Conservation (phyloP, 495 filamentous ascomycete genomes). For the Lindgomyces ingoldianus region DNA sequence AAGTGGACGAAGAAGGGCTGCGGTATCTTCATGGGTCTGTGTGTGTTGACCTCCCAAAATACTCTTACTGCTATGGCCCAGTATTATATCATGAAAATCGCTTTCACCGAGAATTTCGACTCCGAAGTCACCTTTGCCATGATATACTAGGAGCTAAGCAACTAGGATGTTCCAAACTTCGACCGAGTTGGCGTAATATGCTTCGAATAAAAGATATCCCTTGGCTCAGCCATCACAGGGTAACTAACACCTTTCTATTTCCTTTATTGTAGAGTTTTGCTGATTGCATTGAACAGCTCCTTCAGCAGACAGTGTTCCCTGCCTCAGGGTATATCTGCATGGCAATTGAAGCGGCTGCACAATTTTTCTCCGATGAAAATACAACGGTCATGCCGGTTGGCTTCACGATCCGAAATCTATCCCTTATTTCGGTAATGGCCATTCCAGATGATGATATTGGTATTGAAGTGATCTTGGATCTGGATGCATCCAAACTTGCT, state of each 20-base stretch:
- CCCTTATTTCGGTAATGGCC: conserved; percentile 19
- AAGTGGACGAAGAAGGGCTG: background rate
- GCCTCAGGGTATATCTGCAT: conserved; percentile 19
- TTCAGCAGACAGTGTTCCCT: conserved; percentile 5
- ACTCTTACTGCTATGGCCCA: conserved; percentile 25
- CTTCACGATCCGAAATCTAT: conserved; percentile 28
- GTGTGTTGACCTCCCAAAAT: conserved; percentile 19
- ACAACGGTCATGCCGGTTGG: background rate
- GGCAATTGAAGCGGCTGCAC: conserved; percentile 13
- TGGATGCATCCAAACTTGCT: too few relatives aligned
- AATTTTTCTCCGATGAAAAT: background rate
- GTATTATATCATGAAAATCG: conserved; percentile 22
- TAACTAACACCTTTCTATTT: too few relatives aligned
- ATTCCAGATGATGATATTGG: conserved; percentile 37
- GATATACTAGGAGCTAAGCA: conserved; percentile 19
- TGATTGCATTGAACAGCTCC: background rate
- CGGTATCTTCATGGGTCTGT: conserved; percentile 11
- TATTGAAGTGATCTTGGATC: conserved; percentile 32
- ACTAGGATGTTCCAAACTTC: conserved; percentile 1
- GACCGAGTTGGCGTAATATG: conserved; percentile 19
- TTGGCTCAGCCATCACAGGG: conserved; percentile 29
- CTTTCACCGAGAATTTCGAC: conserved; percentile 5
- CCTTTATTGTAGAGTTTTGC: too few relatives aligned
- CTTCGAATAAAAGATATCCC: conserved; percentile 27
- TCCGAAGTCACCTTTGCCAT: conserved; percentile 5